These are phyloP conservation scores for Fusarium napiforme DNA, from an alignment of 2,329 filamentous ascomycete species.

Conservation along the genomic window DNA sequence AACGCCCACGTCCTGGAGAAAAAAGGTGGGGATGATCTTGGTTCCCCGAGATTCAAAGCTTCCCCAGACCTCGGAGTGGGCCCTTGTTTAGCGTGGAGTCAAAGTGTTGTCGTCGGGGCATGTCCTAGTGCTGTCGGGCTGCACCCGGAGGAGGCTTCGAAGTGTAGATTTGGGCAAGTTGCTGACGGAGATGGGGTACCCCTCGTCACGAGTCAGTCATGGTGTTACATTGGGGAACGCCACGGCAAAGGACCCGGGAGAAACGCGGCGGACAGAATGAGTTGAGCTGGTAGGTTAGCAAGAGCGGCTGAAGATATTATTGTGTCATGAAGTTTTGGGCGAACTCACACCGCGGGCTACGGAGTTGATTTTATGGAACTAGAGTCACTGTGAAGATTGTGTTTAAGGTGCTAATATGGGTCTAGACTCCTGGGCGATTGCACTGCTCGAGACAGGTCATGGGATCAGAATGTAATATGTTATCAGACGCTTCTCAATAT, in stretches of 20 bases:
- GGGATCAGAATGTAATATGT: no score
- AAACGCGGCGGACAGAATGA: neutral
- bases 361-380: no score
- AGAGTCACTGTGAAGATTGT: no score
- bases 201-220: neutral
- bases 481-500: no score
- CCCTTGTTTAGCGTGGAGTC: neutral
- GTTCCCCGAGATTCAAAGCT: neutral
- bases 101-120: neutral
- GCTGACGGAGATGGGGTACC: neutral
- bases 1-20: neutral
- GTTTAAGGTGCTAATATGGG: no score
- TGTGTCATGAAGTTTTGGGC: no score
- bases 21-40: slow-evolving; percentile 1
- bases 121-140: slow-evolving; percentile 12
- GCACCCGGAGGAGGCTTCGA: neutral
- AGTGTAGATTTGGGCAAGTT: neutral
- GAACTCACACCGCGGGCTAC: no score
- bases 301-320: no score
- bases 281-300: no score
- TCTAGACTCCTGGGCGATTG: no score
- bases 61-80: neutral
- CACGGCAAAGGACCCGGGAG: neutral
- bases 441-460: no score
- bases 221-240: neutral